These are phyloP conservation scores for Fagopyrum esculentum DNA, from an alignment of 148 eudicot species.

Conservation along the genomic window DNA sequence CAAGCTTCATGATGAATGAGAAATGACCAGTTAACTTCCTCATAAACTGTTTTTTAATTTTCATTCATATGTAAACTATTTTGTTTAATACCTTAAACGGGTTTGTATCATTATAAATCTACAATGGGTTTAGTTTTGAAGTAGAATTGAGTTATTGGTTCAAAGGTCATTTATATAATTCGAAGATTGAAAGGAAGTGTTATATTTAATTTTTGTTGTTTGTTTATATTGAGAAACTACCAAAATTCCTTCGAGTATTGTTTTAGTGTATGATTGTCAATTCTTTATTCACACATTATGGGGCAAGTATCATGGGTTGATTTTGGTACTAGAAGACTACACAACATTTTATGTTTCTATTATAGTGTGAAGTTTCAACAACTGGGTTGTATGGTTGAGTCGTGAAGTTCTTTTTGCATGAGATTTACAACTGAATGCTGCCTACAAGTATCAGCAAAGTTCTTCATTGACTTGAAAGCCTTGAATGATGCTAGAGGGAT, in stretches of 20 bases:
- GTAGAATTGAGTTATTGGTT: neutral
- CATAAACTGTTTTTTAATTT: neutral
- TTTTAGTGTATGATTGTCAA: neutral
- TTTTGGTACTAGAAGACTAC: no score
- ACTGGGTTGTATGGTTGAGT: neutral
- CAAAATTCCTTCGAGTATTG: neutral
- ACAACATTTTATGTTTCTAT: neutral
- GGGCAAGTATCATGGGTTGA: neutral
- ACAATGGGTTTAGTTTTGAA: neutral
- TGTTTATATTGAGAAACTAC: neutral
- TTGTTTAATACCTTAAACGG: neutral
- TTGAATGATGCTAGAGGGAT: constrained; percentile 3
- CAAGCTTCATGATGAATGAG: neutral
- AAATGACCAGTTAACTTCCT: neutral
- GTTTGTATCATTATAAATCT: neutral
- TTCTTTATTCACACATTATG: neutral
- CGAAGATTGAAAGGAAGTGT: neutral
- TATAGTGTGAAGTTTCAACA: neutral
- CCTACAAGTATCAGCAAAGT: neutral
- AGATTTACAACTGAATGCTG: neutral
- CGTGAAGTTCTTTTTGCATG: neutral
- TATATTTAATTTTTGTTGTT: neutral
- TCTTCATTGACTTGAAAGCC: neutral
- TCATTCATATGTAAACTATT: neutral
- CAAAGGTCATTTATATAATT: neutral